Percentiles rank a stretch among this genome's conserved stretches.
Conservation (phyloP, 129 eudicot genomes). For the Helichrysum umbraculigerum region DNA sequence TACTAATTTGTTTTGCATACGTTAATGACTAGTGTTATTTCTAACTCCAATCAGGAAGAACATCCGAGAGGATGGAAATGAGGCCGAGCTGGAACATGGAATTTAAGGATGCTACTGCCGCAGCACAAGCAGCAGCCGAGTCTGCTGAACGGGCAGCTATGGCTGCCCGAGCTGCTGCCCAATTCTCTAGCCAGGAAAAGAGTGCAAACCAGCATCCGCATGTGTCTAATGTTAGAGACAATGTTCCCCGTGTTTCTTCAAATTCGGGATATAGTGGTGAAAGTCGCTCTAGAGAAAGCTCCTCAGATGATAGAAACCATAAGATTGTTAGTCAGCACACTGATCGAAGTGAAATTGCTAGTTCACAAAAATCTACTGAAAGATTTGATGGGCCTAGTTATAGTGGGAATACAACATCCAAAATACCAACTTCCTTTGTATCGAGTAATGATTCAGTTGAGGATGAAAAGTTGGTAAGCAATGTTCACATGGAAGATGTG, state of each 20-base stretch:
- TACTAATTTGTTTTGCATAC: not conserved
- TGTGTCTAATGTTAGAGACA: slow-evolving; percentile 29
- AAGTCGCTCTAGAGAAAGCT: slow-evolving; percentile 19
- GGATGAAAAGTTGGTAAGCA: slow-evolving; percentile 33
- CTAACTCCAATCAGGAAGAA: slow-evolving; percentile 28
- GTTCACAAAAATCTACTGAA: slow-evolving; percentile 15
- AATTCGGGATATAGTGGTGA: slow-evolving; percentile 27
- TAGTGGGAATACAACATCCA: slow-evolving; percentile 20
- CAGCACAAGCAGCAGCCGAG: slow-evolving; percentile 97
- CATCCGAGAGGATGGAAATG: slow-evolving; percentile 34
- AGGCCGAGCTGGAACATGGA: slow-evolving; percentile 70
- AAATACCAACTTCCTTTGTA: slow-evolving; percentile 26
- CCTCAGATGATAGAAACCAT: slow-evolving; percentile 30
- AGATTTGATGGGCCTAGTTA: not conserved
- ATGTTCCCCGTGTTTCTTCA: slow-evolving; percentile 17
- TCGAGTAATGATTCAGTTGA: slow-evolving; percentile 41
- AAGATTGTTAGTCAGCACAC: slow-evolving; percentile 28
- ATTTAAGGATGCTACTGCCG: slow-evolving; percentile 87
- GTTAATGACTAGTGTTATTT: slow-evolving; percentile 1
- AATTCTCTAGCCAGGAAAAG: slow-evolving; percentile 54
- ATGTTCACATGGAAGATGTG: slow-evolving; percentile 30
- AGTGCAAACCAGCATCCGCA: slow-evolving; percentile 32
- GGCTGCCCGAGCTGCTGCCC: slow-evolving; percentile 99
- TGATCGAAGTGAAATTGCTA: slow-evolving; percentile 21
- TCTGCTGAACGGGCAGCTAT: slow-evolving; percentile 86